Conservation (phyloP, 495 filamentous ascomycete species). For the Oidiodendron maius region DNA sequence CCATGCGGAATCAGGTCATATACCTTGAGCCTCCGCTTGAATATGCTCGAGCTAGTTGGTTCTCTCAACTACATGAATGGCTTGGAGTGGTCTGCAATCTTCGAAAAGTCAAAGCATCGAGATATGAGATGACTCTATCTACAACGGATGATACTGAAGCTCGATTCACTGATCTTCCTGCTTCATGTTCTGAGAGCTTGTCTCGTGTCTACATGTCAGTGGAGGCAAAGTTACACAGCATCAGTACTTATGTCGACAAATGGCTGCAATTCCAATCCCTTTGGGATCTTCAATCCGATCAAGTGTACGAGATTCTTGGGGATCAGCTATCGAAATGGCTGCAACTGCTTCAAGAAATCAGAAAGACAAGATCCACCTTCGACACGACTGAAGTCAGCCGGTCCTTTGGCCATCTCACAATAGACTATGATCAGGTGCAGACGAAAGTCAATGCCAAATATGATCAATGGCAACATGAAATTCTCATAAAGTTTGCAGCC, state of each 20-base stretch:
- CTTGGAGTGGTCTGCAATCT: slow-evolving; percentile 87
- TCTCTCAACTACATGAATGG: slow-evolving; percentile 87
- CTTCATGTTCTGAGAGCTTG: slow-evolving; percentile 69
- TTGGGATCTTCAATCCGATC: slow-evolving; percentile 94
- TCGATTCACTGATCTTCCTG: slow-evolving; percentile 82
- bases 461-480: slow-evolving; percentile 99
- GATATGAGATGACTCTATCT: slow-evolving; percentile 82
- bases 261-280: slow-evolving; percentile 98
- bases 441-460: slow-evolving; percentile 98
- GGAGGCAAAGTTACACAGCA: slow-evolving; percentile 68
- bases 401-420: slow-evolving; percentile 85
- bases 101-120: slow-evolving; percentile 84
- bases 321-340: slow-evolving; percentile 90
- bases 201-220: slow-evolving; percentile 72
- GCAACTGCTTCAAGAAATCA: slow-evolving; percentile 88
- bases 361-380: slow-evolving; percentile 88
- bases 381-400: slow-evolving; percentile 90
- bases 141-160: slow-evolving; percentile 59
- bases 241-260: slow-evolving; percentile 83
- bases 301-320: slow-evolving; percentile 86
- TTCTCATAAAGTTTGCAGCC: slow-evolving; percentile 82
- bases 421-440: slow-evolving; percentile 98
- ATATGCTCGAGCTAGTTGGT: slow-evolving; percentile 89
- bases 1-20: slow-evolving; percentile 94
- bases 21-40: slow-evolving; percentile 91